phyloP scores from a whole-genome alignment of 2,329 filamentous ascomycete genomes.

The Ceratocystis diversiconidia region DNA sequence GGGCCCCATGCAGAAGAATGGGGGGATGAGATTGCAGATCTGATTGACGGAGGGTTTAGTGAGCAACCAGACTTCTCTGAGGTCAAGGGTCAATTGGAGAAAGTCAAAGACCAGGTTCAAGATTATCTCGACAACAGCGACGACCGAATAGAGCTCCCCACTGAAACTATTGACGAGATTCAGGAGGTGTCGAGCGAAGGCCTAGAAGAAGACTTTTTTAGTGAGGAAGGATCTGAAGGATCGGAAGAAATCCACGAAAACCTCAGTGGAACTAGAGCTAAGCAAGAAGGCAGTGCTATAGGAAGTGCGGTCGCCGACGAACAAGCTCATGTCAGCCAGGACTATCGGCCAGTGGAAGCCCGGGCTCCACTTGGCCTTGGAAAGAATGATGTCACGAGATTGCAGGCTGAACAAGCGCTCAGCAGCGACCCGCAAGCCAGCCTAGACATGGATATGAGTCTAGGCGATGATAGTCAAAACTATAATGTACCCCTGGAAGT shows the following conservation, averaged over 20 bases:
- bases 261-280: neutral
- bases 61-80: neutral
- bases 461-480: neutral
- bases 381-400: too few species aligned
- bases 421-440: neutral
- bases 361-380: too few species aligned
- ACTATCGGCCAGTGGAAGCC: neutral
- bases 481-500: neutral
- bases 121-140: neutral
- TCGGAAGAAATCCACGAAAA: neutral
- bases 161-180: neutral
- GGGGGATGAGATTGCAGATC: neutral
- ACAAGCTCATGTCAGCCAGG: neutral
- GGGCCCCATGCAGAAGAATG: neutral
- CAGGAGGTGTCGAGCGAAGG: neutral
- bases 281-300: neutral
- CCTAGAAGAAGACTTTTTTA: neutral
- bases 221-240: neutral
- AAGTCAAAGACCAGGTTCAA: neutral
- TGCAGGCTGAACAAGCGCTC: neutral
- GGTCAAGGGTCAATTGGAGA: neutral
- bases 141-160: neutral
- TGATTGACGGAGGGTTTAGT: neutral
- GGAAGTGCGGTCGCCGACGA: too few species aligned
- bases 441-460: neutral